Evolutionary conservation across 2,329 filamentous ascomycete genomes (phyloP).

Genomic region (Byssochlamys sp.): DNA sequence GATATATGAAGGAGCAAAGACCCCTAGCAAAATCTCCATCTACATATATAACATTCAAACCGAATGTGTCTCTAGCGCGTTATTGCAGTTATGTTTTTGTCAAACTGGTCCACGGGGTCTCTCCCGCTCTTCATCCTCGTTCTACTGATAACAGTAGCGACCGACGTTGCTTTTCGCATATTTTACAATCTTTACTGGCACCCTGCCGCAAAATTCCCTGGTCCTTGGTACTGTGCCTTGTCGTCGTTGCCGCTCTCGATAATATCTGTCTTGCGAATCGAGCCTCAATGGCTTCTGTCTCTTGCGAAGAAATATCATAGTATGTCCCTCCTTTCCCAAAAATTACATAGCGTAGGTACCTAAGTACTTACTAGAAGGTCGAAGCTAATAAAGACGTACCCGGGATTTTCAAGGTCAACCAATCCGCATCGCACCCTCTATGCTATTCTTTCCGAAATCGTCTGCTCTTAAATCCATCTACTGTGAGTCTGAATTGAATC

Average conservation of each 20-base stretch:
- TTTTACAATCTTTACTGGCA: constrained; percentile 14
- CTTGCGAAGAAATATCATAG: constrained; percentile 14
- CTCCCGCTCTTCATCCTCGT: neutral
- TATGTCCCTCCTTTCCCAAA: neutral
- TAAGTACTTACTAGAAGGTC: neutral
- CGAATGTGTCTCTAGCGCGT: neutral
- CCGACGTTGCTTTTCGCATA: neutral
- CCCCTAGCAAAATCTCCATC: neutral
- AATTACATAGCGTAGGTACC: no score
- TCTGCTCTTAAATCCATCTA: constrained; percentile 33
- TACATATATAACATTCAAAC: neutral
- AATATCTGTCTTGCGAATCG: constrained; percentile 8
- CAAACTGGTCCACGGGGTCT: neutral
- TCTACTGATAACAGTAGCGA: neutral
- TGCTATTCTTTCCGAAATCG: constrained; percentile 28
- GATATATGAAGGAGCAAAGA: neutral
- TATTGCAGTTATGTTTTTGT: neutral
- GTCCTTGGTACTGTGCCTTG: constrained; percentile 11
- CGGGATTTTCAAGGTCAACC: constrained; percentile 17
- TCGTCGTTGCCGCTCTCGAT: constrained; percentile 12
- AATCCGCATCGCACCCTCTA: constrained; percentile 30
- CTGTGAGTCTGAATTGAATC: constrained; percentile 28
- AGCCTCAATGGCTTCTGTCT: constrained; percentile 14
- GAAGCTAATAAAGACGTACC: neutral
- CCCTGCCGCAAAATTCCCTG: constrained; percentile 13